phyloP scores from a whole-genome alignment of 129 eudicot species.

The Ambrosia artemisiifolia region DNA sequence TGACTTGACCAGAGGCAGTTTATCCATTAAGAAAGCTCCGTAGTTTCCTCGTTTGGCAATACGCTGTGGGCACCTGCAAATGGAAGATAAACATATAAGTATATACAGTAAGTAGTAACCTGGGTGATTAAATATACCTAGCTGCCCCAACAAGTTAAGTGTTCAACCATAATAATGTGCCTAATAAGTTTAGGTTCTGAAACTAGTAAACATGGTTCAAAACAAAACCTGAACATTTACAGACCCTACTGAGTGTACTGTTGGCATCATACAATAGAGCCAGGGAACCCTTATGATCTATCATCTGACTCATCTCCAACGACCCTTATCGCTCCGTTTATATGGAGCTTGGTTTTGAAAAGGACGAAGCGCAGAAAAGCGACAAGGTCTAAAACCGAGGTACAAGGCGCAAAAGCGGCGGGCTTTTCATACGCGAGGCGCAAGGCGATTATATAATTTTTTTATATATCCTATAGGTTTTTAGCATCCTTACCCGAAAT shows the following conservation, averaged over 20 bases:
- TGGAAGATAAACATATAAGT: not conserved
- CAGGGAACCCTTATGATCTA: not conserved
- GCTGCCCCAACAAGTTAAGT: not conserved
- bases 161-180: not conserved
- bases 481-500: no score
- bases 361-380: no score
- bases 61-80: constrained; percentile 17
- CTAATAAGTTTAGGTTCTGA: not conserved
- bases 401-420: no score
- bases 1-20: constrained; percentile 78
- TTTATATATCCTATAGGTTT: no score
- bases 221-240: not conserved
- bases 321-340: no score
- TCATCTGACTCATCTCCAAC: no score
- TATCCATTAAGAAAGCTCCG: constrained; percentile 10
- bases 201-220: not conserved
- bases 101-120: not conserved
- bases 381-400: no score
- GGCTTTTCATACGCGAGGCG: no score
- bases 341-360: no score
- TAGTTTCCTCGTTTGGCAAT: constrained; percentile 14
- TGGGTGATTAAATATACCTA: not conserved
- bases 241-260: not conserved
- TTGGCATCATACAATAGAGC: not conserved
- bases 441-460: no score